These are phyloP conservation scores for Tetradesmus obliquus DNA, from an alignment of 139 green algal genomes.

Conservation along the genomic window DNA sequence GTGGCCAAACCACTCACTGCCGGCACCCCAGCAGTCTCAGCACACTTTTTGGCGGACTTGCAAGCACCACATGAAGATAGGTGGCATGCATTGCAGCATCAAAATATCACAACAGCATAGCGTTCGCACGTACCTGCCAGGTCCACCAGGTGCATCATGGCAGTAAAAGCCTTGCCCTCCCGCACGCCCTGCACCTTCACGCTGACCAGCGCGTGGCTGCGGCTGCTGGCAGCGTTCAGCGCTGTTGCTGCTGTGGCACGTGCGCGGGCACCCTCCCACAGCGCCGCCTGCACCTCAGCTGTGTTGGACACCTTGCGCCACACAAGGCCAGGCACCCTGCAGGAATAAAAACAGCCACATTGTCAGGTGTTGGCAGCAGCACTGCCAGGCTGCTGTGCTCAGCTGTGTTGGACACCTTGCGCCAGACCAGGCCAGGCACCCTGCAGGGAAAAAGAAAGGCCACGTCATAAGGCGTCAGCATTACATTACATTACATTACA, in stretches of 20 bases:
- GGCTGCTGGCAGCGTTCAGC: conserved; percentile 85
- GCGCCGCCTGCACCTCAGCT: conserved; percentile 44
- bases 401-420: conserved; percentile 67
- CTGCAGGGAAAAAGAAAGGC: conserved; percentile 19
- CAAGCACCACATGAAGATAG: too few species aligned
- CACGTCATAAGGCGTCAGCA: not conserved
- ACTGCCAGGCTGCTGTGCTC: not conserved
- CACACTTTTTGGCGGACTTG: too few species aligned
- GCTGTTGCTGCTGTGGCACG: conserved; percentile 61
- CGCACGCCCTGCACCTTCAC: conserved; percentile 68
- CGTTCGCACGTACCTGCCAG: conserved; percentile 67
- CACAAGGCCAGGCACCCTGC: conserved; percentile 50
- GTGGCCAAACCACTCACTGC: too few species aligned
- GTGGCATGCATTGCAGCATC: too few species aligned
- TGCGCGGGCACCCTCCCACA: conserved; percentile 56
- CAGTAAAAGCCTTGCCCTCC: conserved; percentile 1
- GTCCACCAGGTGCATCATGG: conserved; percentile 83
- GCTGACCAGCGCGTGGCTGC: conserved; percentile 78
- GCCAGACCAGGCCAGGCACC: conserved; percentile 59
- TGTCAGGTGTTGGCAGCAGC: not conserved
- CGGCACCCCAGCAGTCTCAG: too few species aligned
- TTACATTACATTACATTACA: too few species aligned
- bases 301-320: conserved; percentile 73
- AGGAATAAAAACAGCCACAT: conserved; percentile 7
- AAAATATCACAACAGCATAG: too few species aligned